Evolutionary conservation across 2,329 filamentous ascomycete genomes (phyloP), one percentile per base, ranked within the genome.

Genomic region (Pseudogymnoascus sp.): DNA sequence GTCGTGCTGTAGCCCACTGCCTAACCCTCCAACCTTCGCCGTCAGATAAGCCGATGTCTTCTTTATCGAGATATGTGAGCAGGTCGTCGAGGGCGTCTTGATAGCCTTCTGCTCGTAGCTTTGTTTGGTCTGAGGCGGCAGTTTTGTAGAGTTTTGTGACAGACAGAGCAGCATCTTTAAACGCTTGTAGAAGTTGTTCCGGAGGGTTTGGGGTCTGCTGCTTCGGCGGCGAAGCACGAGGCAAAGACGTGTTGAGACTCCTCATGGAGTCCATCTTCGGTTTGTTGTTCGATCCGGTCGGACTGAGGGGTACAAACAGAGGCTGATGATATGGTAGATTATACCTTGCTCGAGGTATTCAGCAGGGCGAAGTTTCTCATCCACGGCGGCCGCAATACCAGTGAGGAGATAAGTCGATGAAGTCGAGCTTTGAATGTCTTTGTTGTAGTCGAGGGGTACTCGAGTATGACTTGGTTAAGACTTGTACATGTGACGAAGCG

Each of bases 81-180:
- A 99, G 79, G 69, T 97, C 93, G 67, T 97, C 91, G 39, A 99
- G 79, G 39, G 93, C 96, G 73, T 97, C 93, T 74, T 97, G 93
- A 71, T 97, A 97, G 26, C 95, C 95, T 40, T 93, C 88, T 61
- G 84, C 78, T 60, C 90, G 86, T 57, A 91, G 86, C 71, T 87
- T 87, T 60, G 87, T 82, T 73, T 95, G 87, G 60, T 90, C 89
- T 34, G 86, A 81, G 11, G 90, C 88, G 2, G 93, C 93, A 40
- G 88, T 93, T 77, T 96, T 97, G 79, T 97, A 97, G 12, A 99
- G 86, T 72, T 96, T 96, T 59, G 95, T 97, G 63, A 97, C 93
- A 5, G 92, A 96, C 36, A 97, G 82, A 18, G 95, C 95, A 36
- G 95, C 95, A 14, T 89, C 86, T 75, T 92, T 95, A 82, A 99